Base-by-base conservation (phyloP, 108 stramenopile species). In the Nitzschia sp. region DNA sequence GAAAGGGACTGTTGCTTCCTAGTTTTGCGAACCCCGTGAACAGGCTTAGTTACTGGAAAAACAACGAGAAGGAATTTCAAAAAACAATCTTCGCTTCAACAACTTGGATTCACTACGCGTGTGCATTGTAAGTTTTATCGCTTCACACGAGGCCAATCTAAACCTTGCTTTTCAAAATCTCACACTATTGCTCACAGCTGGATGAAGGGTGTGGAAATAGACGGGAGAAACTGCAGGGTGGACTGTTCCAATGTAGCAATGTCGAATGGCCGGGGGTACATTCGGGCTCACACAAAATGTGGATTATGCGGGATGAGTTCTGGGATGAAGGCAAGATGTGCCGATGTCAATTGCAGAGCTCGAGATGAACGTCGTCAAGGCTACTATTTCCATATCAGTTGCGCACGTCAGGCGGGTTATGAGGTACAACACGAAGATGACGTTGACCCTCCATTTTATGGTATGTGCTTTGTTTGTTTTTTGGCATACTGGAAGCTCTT, bases 61-160 rank as follows among this genome's bases (percentile, higher is more conserved):
- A 62, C 8, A 74, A 80, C 42, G 46, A 41, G 44, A 63, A 64
- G 25, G 51, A 65, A 57, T 88, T 67, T 51, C 60, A 89, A 15
- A 77, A 72, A 39, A 75, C 88, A 2, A 71, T 84, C 12, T 93
- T 87, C 61, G 83, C 75, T 19, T 62, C 65, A 42, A 69, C 67
- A 29, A 57, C 80, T 9, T 93, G 83, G 75, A 69, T 77, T 38
- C 92, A 93, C 68, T 57, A 80, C 24, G 3, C 84, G 10, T 93
- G 92, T 76, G 85, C 78, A 53, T 70, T 83, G 92, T 90, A 73
- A 86, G 91, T 88, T n/a, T n/a, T n/a, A n/a, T n/a, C n/a, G n/a
- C n/a, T n/a, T n/a, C n/a, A 51, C 8, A 19, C 12, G 43, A 12
- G 12, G 12, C 43, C 43, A 44, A 44, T 48, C 55, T 15, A 52